phyloP scores from a whole-genome alignment of 306 rosid species.

The Canavalia ensiformis region DNA sequence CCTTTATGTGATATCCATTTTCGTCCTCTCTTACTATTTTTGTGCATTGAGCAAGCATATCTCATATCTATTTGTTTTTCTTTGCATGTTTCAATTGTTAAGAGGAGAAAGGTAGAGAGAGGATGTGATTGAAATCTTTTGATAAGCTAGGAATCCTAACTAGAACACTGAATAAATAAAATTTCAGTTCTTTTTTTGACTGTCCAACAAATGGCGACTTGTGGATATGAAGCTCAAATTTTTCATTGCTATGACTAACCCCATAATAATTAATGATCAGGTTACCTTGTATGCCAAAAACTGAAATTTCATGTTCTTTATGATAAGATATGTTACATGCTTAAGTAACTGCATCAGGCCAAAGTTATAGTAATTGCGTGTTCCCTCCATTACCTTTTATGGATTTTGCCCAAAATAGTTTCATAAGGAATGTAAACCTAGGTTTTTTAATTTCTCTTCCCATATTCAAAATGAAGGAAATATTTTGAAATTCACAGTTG shows the following conservation, averaged over 20 bases:
- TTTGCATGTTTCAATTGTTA: background rate
- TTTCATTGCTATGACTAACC: background rate
- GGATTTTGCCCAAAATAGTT: constrained; percentile 7
- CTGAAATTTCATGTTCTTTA: background rate
- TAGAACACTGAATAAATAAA: constrained; percentile 6
- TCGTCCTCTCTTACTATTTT: background rate
- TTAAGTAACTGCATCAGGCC: background rate
- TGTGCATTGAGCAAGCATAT: background rate
- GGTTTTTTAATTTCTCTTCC: background rate
- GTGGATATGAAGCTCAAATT: constrained; percentile 7
- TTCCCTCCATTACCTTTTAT: constrained; percentile 14
- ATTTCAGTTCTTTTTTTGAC: background rate
- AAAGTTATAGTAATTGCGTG: background rate
- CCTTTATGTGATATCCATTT: background rate
- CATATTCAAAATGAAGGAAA: constrained; percentile 18
- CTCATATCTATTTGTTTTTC: background rate
- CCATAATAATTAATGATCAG: background rate
- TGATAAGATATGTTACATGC: background rate
- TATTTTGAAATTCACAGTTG: background rate
- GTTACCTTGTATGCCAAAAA: constrained; percentile 4
- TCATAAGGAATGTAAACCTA: constrained; percentile 2
- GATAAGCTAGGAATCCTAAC: background rate
- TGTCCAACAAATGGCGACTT: background rate
- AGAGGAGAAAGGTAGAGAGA: background rate
- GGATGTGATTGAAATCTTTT: constrained; percentile 9